Evolutionary conservation across 331 rosid species (phyloP), one percentile per base, ranked within the genome.

Genomic region (Malus hybrid): DNA sequence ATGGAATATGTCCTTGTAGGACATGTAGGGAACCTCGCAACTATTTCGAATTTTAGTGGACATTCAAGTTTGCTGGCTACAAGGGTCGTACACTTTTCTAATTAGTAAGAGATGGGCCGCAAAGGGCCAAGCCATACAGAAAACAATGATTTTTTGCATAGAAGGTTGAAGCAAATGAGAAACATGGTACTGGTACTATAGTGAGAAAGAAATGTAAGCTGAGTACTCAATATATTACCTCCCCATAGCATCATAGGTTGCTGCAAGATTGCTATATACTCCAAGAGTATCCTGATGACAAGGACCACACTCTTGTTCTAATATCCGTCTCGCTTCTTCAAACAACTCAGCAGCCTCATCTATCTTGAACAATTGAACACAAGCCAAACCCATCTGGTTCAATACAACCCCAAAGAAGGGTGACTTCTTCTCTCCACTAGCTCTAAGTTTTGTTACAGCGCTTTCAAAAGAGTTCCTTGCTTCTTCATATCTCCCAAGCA

Each of bases 341-440:
- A 95, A 95, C 77, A 95, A 84, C 68, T 92, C 97, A 68, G 91
- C 91, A 63, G 99, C 99, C 84, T 95, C 97, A 32, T 95, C 99
- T 48, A 95, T 95, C 93, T 95, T 92, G 89, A 95, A 95, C 79
- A 95, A 78, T 68, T 92, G 98, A 50, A 95, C 99, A 74, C 93
- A 95, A 4, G 99, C 97, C 84, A 95, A 88, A n/a, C 99, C 99
- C 99, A 95, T 92, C 86, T 95, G 99, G 83, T 95, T 95, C 87
- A 95, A 87, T 29, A 95, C 97, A 82, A 95, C 96, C 7, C 99
- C 99, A 79, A 95, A 95, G 85, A 95, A 95, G 16, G 99, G 96
- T 6, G 98, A 92, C 80, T 92, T 95, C 46, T 39, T 39, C 86
- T 95, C 99, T 73, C 99, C 99, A 13, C 97, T 88, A 32, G 92